Conservation (phyloP, 306 rosid species). For the Parietaria judaica region DNA sequence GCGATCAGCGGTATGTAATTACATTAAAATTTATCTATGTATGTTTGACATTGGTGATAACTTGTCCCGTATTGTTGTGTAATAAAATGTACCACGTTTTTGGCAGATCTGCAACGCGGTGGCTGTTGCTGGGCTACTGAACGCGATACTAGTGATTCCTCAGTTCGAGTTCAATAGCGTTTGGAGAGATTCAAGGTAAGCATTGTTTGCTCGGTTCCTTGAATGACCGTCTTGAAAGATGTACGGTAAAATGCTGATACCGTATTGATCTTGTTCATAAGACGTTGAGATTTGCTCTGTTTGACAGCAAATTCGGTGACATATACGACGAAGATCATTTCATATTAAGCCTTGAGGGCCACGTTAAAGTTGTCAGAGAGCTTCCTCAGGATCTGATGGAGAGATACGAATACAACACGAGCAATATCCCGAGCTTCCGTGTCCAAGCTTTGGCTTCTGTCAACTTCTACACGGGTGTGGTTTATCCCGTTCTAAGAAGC, state of each 20-base stretch:
- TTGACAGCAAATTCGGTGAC: conserved; percentile 69
- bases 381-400: conserved; percentile 64
- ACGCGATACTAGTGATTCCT: conserved; percentile 80
- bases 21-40: background rate
- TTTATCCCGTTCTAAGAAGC: conserved; percentile 65
- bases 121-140: conserved; percentile 92
- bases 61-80: background rate
- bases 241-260: background rate
- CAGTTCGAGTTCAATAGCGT: conserved; percentile 78
- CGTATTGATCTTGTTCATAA: background rate
- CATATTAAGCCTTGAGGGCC: conserved; percentile 67
- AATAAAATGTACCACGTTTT: background rate
- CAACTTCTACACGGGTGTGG: conserved; percentile 65
- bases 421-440: conserved; percentile 55
- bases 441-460: conserved; percentile 88
- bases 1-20: conserved; percentile 66
- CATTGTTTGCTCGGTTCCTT: conserved; percentile 1
- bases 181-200: conserved; percentile 89
- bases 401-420: conserved; percentile 54
- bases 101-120: conserved; percentile 89
- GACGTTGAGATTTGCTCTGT: conserved; percentile 4
- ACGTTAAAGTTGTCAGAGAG: conserved; percentile 85
- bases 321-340: conserved; percentile 86
- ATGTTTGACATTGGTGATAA: background rate
- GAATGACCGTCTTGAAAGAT: conserved; percentile 2